Evolutionary conservation across 345 rosid species (phyloP).

Genomic region (Arabidopsis thaliana): DNA sequence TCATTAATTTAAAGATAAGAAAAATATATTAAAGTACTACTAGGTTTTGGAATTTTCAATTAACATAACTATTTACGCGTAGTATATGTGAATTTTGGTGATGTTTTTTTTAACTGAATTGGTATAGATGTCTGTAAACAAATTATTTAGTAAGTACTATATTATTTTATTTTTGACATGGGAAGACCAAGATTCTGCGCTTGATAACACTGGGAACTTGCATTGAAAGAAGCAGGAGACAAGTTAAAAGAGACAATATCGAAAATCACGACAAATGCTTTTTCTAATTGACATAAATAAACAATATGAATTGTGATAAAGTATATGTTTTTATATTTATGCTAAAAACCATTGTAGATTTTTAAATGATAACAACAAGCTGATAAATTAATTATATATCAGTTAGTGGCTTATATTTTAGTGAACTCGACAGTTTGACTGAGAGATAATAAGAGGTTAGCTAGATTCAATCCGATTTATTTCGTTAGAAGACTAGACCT

Average conservation of each 20-base stretch:
- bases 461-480: background rate
- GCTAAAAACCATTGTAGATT: background rate
- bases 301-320: background rate
- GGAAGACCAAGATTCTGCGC: conserved; percentile 35
- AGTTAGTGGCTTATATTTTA: conserved; percentile 18
- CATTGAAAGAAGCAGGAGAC: conserved; percentile 38
- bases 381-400: background rate
- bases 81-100: background rate
- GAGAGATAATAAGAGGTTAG: background rate
- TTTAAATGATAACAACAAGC: background rate
- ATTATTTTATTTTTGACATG: conserved; percentile 24
- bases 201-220: conserved; percentile 39
- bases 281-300: background rate
- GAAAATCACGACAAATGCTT: conserved; percentile 12
- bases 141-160: background rate
- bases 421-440: background rate
- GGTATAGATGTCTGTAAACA: conserved; percentile 1
- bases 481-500: background rate
- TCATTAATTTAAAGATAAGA: too few relatives aligned
- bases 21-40: too few relatives aligned
- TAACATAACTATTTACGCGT: background rate
- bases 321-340: background rate
- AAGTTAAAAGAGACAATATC: conserved; percentile 24
- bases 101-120: too few relatives aligned
- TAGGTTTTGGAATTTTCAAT: background rate